Evolutionary conservation across 1,139 yeast species (phyloP).

Genomic region (Hyphopichia wangnamkhiaoensis): DNA sequence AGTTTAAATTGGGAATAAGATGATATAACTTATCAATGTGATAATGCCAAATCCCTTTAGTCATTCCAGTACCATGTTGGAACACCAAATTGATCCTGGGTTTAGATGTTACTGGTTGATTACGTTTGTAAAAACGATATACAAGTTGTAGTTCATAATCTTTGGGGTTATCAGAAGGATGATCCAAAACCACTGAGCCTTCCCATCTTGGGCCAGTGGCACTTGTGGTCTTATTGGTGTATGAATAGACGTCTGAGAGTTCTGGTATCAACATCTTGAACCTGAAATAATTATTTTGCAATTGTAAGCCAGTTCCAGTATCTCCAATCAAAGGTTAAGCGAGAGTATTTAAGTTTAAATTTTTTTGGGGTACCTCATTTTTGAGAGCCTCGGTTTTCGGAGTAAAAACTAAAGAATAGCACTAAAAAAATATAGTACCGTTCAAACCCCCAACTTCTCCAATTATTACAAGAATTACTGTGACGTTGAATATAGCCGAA

Average conservation of each 20-base stretch:
- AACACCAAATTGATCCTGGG: slow-evolving; percentile 47
- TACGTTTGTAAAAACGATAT: slow-evolving; percentile 15
- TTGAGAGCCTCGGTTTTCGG: too few relatives aligned
- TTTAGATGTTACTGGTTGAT: neutral
- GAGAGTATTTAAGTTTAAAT: too few relatives aligned
- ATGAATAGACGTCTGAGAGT: neutral
- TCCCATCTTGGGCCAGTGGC: slow-evolving; percentile 5
- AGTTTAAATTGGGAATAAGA: slow-evolving; percentile 9
- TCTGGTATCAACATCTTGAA: slow-evolving; percentile 2
- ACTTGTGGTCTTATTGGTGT: neutral
- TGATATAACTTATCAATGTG: slow-evolving; percentile 43
- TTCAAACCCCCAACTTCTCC: too few relatives aligned
- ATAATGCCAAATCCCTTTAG: slow-evolving; percentile 57
- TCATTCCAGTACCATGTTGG: slow-evolving; percentile 63
- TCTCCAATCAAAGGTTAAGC: too few relatives aligned
- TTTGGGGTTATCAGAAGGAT: slow-evolving; percentile 3
- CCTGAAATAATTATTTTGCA: too few relatives aligned
- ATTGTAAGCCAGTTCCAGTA: too few relatives aligned
- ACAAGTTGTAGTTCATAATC: slow-evolving; percentile 21
- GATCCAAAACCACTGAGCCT: slow-evolving; percentile 8
- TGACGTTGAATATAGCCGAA: too few relatives aligned
- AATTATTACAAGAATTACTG: too few relatives aligned
- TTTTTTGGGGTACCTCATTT: too few relatives aligned
- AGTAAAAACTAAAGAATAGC: too few relatives aligned
- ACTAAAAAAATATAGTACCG: too few relatives aligned